Conservation (phyloP, 768 basidiomycete species). For the Omphalotus guepiniiformis region DNA sequence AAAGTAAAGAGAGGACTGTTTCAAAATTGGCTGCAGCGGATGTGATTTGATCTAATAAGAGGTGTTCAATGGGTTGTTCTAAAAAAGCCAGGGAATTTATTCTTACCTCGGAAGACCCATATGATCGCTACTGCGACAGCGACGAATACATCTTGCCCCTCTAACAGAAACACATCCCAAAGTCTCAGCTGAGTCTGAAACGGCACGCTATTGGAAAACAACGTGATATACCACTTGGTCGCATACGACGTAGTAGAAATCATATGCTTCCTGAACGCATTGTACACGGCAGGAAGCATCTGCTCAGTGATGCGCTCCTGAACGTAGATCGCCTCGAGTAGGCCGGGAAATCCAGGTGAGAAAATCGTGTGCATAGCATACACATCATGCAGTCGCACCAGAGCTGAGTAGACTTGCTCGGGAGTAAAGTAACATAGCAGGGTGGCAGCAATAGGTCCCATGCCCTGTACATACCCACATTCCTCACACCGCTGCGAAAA, state of each 20-base stretch:
- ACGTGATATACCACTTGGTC: slow-evolving; percentile 99
- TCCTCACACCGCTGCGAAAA: slow-evolving; percentile 81
- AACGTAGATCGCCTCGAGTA: slow-evolving; percentile 93
- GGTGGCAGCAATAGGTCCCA: slow-evolving; percentile 96
- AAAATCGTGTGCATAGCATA: slow-evolving; percentile 89
- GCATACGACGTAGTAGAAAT: slow-evolving; percentile 94
- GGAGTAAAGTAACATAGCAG: slow-evolving; percentile 92
- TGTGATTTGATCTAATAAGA: slow-evolving; percentile 87
- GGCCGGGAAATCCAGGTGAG: slow-evolving; percentile 90
- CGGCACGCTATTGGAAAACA: slow-evolving; percentile 93
- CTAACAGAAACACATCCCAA: slow-evolving; percentile 92
- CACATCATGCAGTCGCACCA: slow-evolving; percentile 85
- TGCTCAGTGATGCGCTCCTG: slow-evolving; percentile 86
- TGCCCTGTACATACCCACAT: slow-evolving; percentile 98
- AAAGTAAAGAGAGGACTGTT: slow-evolving; percentile 84
- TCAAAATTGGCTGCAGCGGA: slow-evolving; percentile 82
- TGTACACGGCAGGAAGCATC: slow-evolving; percentile 87
- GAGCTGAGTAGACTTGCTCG: slow-evolving; percentile 77
- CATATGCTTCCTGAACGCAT: slow-evolving; percentile 81
- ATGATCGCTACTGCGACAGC: slow-evolving; percentile 83
- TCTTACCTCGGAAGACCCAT: slow-evolving; percentile 84
- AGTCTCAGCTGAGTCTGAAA: slow-evolving; percentile 92
- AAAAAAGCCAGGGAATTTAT: slow-evolving; percentile 1
- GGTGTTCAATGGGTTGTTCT: too few relatives aligned
- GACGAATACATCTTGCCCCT: slow-evolving; percentile 87